Base-by-base conservation (phyloP, 2,329 filamentous ascomycete species). In the Cryoendolithus antarcticus region DNA sequence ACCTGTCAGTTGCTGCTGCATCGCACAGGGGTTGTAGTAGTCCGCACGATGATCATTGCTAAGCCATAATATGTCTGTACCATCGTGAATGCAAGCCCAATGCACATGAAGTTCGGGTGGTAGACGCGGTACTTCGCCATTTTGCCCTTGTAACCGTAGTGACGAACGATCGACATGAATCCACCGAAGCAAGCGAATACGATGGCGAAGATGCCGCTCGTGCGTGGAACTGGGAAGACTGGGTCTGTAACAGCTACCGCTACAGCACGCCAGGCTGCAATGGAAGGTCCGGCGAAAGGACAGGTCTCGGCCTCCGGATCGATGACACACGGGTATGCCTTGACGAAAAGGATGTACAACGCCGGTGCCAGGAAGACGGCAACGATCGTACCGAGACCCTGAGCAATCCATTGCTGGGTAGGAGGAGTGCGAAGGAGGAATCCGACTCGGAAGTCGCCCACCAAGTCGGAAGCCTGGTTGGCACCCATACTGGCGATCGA, bases 291-390 rank as follows among this genome's bases (percentile, higher is more conserved):
- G 6, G 57, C 52, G 61, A 82, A 83, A 27, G 71, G 60, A 54
- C 78, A 82, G 4, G 47, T 61, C 4, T 66, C 60, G 1, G 60
- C 61, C 2, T 61, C 53, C 11, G 60, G 46, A 42, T 70, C 62
- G 53, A 75, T 69, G 48, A 82, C 77, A 54, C 79, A 82, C 1
- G 77, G 78, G 56, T 83, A 82, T 1, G 79, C 79, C 4, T 70
- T 68, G 45, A 74, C 70, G 63, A 82, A 82, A 33, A 82, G 70
- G 28, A 80, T 71, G 52, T 81, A 82, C 48, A 82, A 69, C 7
- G 73, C 76, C 1, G 77, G 77, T 0, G 77, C 75, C 9, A 82
- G 61, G 62, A 80, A 80, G 48, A 80, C 66, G n/a, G 77, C 70
- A 35, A 80, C 69, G 27, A 80, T 55, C 6, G 73, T 73, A 21